Evolutionary conservation across 495 filamentous ascomycete species (phyloP).

Genomic region (Talaromyces nanjingensis): DNA sequence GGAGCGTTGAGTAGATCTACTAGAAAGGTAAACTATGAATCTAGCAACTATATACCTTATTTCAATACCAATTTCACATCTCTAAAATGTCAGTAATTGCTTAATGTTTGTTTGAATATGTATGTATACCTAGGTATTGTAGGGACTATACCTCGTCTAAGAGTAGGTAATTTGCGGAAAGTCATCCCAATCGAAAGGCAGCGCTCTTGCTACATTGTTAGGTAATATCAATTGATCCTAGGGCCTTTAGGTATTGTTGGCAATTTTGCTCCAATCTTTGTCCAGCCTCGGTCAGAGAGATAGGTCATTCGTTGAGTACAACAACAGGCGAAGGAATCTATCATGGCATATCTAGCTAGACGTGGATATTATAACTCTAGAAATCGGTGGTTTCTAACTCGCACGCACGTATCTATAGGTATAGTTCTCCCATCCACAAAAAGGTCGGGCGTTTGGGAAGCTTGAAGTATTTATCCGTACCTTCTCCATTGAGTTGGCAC

Average conservation of each 20-base stretch:
- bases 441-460: no score
- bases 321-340: neutral
- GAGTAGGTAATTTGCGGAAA: no score
- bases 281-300: neutral
- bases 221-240: no score
- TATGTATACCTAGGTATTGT: neutral
- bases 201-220: no score
- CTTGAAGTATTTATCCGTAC: neutral
- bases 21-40: neutral
- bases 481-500: conserved; percentile 8
- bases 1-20: neutral
- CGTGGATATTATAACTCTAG: neutral
- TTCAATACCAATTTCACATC: neutral
- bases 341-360: neutral
- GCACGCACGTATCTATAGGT: neutral
- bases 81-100: neutral
- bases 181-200: no score
- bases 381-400: neutral
- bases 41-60: neutral
- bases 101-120: neutral
- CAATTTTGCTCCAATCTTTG: neutral
- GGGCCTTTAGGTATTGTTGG: no score
- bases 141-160: no score
- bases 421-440: no score
- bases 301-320: neutral